Evolutionary conservation across 2,329 filamentous ascomycete species (phyloP), one percentile per base, ranked within the genome.

Genomic region (Fusarium continuum): DNA sequence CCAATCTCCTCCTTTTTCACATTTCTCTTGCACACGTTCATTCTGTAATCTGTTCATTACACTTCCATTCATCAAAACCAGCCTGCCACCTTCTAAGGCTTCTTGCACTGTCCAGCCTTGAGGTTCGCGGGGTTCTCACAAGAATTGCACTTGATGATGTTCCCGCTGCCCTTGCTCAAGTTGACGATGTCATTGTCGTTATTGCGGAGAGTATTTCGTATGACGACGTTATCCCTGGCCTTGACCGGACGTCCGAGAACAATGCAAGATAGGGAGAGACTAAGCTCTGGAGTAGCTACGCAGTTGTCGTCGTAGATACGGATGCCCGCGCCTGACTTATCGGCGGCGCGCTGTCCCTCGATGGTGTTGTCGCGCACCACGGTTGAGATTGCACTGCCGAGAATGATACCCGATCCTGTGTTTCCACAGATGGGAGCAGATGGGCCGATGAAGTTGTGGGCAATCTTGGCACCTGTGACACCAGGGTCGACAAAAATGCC

Each of bases 401-500:
- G 41, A 7, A 69, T 28, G 20, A 77, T 70, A 1, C 74, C 75
- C 1, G 44, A 60, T 7, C 46, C 46, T 6, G 22, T 54, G 48
- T 25, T 31, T 5, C 25, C 56, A 8, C 65, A 72, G 0, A 4
- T 4, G 2, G 52, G 34, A 19, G 70, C 70, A 1, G 65, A 50
- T 9, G 58, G 31, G 4, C 53, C 57, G 46, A 78, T 36, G 5
- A 70, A 46, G 56, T 78, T 77, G 39, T 73, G 57, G 6, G 50
- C 48, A 35, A 78, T 51, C 26, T 69, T 64, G 29, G 73, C 74
- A 9, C 69, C 62, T 16, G 66, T 61, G 9, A 76, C 65, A 6
- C 61, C 61, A 2, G 75, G 75, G 23, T 78, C 75, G 19, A 77
- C 68, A 45, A 72, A 74, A 25, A 71, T 64, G 3, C 72, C 77